phyloP scores from a whole-genome alignment of 306 rosid species.

The Trichosanthes truncata region DNA sequence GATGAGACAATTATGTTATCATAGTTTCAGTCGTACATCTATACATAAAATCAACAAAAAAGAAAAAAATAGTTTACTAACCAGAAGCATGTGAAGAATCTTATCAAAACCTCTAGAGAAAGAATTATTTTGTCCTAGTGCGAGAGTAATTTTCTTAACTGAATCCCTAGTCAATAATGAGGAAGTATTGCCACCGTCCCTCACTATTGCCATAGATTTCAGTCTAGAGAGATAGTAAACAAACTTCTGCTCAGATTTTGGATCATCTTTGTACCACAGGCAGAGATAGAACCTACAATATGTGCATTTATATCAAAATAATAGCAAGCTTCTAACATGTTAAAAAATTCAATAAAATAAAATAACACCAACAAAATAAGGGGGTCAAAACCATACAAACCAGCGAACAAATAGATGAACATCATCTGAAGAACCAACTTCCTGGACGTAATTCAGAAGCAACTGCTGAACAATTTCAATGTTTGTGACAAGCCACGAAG shows the following conservation, averaged over 20 bases:
- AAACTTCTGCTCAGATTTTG: constrained; percentile 60
- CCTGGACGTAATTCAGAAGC: constrained; percentile 86
- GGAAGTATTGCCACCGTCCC: constrained; percentile 62
- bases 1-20: constrained; percentile 6
- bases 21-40: constrained; percentile 13
- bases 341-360: not conserved
- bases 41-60: constrained; percentile 9
- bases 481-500: constrained; percentile 29
- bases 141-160: constrained; percentile 63
- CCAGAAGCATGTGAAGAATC: constrained; percentile 85
- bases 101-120: constrained; percentile 92
- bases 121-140: constrained; percentile 82
- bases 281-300: constrained; percentile 85
- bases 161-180: constrained; percentile 64
- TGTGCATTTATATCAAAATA: constrained; percentile 20
- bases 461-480: constrained; percentile 84
- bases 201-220: constrained; percentile 74
- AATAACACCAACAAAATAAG: constrained; percentile 2
- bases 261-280: constrained; percentile 90
- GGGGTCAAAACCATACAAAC: constrained; percentile 37
- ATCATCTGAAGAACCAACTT: constrained; percentile 66
- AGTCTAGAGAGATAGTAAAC: constrained; percentile 59
- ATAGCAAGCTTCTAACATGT: constrained; percentile 15
- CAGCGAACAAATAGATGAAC: constrained; percentile 85
- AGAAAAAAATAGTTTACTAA: constrained; percentile 32